These are phyloP conservation scores for Lycium ferocissimum DNA, from an alignment of 257 asterid species.

Conservation along the genomic window DNA sequence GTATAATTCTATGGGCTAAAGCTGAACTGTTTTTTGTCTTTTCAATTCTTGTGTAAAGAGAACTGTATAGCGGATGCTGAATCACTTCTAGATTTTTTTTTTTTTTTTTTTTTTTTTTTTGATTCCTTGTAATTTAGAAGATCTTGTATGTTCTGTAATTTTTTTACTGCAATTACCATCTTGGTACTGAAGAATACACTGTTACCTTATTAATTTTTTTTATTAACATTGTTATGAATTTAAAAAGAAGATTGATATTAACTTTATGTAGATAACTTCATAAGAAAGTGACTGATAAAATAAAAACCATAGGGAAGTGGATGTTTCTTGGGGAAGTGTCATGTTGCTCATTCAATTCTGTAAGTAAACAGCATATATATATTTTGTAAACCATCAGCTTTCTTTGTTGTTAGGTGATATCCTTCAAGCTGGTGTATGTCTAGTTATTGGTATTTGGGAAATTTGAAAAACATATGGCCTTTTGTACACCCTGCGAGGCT, in stretches of 20 bases:
- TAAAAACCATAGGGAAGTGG: background rate
- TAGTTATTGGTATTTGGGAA: background rate
- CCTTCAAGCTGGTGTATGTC: background rate
- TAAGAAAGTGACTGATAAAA: conserved; percentile 3
- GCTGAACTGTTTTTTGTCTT: background rate
- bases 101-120: background rate
- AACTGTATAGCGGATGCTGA: background rate
- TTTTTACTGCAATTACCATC: background rate
- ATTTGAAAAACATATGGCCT: background rate
- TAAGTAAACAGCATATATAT: background rate
- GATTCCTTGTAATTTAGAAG: background rate
- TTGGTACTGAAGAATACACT: conserved; percentile 11
- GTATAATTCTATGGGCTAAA: background rate
- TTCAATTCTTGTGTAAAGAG: background rate
- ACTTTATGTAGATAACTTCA: conserved; percentile 10
- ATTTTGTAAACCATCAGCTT: background rate
- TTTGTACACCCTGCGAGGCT: background rate
- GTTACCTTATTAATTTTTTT: background rate
- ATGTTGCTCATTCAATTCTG: background rate
- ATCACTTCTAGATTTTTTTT: background rate
- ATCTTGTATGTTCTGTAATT: background rate
- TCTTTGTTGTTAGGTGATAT: background rate
- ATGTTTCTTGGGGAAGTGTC: background rate
- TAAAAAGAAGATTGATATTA: background rate
- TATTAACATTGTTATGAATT: background rate